Percentiles rank a stretch among this genome's conserved stretches.
Conservation (phyloP, 768 basidiomycete genomes). For the Sarcodon sp. region DNA sequence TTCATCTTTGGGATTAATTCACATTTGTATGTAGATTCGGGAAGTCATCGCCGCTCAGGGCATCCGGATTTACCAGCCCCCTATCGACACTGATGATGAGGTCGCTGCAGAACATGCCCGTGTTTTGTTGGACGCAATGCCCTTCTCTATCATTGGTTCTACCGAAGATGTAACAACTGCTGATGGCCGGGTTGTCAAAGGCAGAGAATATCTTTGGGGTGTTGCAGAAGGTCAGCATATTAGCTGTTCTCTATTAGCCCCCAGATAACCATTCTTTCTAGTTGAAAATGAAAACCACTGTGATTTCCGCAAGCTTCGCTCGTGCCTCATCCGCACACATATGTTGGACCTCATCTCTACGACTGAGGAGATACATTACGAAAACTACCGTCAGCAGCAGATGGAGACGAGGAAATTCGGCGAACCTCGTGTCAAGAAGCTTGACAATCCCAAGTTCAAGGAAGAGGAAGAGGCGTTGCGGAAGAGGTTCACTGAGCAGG, state of each 20-base stretch:
- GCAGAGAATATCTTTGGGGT: constrained; percentile 98
- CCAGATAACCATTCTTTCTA: constrained; percentile 14
- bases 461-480: constrained; percentile 96
- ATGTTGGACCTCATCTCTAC: constrained; percentile 97
- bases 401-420: constrained; percentile 99
- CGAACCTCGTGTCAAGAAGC: constrained; percentile 96
- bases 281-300: constrained; percentile 99
- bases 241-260: not conserved
- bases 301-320: constrained; percentile 96
- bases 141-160: constrained; percentile 97
- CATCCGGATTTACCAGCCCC: constrained; percentile 91
- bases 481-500: constrained; percentile 98
- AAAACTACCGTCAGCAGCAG: constrained; percentile 94
- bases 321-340: constrained; percentile 90
- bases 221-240: constrained; percentile 80
- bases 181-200: constrained; percentile 91
- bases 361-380: constrained; percentile 93
- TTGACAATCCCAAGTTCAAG: constrained; percentile 99
- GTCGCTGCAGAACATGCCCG: constrained; percentile 81
- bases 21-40: constrained; percentile 44
- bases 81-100: constrained; percentile 81
- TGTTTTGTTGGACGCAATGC: constrained; percentile 80
- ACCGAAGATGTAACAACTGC: constrained; percentile 87
- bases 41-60: constrained; percentile 85
- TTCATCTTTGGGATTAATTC: constrained; percentile 1